A percentile compares a stretch with the other conserved stretches of the same genome.
Evolutionary conservation across 228 moss, liverwort and hornwort species (phyloP).

Genomic region (Sphagnum fallax): DNA sequence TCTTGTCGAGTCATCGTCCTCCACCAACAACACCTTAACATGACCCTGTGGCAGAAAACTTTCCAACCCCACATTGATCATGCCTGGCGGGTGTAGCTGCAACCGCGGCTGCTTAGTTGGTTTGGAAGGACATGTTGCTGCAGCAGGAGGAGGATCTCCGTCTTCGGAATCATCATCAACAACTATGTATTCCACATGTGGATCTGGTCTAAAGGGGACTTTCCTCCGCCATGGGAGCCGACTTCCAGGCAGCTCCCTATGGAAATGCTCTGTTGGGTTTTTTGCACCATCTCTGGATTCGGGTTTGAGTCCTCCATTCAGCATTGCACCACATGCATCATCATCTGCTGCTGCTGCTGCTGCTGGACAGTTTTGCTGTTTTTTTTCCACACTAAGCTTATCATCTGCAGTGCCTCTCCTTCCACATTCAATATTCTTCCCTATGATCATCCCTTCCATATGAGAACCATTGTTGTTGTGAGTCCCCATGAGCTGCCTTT

Average conservation of each 20-base stretch:
- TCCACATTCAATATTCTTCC: too few species aligned
- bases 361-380: too few species aligned
- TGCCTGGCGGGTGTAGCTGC: slow-evolving; percentile 8
- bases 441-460: too few species aligned
- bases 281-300: too few species aligned
- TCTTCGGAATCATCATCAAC: slow-evolving; percentile 61
- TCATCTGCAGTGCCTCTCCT: too few species aligned
- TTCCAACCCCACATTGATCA: slow-evolving; percentile 49
- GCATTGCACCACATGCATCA: too few species aligned
- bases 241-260: slow-evolving; percentile 33
- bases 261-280: slow-evolving; percentile 26
- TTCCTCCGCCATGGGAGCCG: slow-evolving; percentile 31
- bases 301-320: too few species aligned
- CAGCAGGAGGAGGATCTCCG: slow-evolving; percentile 25
- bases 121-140: too few species aligned
- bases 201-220: slow-evolving; percentile 30
- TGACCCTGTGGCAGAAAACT: slow-evolving; percentile 66
- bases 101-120: slow-evolving; percentile 9
- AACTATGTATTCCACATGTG: slow-evolving; percentile 32
- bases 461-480: too few species aligned
- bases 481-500: too few species aligned
- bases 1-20: slow-evolving; percentile 93
- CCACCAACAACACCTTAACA: slow-evolving; percentile 73
- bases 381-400: too few species aligned
- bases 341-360: too few species aligned